phyloP scores from a whole-genome alignment of 2,329 filamentous ascomycete species.

The Fusarium clavum region DNA sequence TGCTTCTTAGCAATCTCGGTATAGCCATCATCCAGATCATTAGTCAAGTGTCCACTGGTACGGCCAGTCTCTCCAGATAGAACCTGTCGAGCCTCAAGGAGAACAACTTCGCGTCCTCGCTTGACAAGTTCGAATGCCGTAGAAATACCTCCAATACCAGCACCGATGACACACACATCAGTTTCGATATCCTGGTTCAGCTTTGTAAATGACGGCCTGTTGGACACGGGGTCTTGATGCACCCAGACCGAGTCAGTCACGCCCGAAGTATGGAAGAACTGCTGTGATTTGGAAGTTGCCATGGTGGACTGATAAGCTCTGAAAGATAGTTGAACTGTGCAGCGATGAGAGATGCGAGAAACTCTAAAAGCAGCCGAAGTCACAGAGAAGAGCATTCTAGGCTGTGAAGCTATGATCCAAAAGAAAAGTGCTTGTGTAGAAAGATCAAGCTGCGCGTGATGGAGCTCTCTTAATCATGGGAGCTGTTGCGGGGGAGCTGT shows the following conservation, averaged over 20 bases:
- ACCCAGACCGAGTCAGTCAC: constrained; percentile 65
- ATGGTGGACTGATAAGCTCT: constrained; percentile 25
- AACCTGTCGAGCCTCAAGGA: constrained; percentile 66
- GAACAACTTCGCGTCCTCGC: constrained; percentile 60
- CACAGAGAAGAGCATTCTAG: constrained; percentile 23
- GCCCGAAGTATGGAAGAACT: constrained; percentile 57
- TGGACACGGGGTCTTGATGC: constrained; percentile 58
- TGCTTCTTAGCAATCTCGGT: constrained; percentile 63
- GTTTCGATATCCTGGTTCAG: constrained; percentile 15
- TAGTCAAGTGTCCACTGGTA: constrained; percentile 66
- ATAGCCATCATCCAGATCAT: constrained; percentile 66
- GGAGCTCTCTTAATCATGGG: not conserved
- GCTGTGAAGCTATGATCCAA: not conserved
- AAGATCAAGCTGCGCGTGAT: not conserved
- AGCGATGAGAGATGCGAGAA: constrained; percentile 10
- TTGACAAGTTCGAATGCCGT: constrained; percentile 54
- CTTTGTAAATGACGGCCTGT: constrained; percentile 14
- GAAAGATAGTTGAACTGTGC: constrained; percentile 5
- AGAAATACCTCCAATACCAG: constrained; percentile 34
- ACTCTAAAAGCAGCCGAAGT: constrained; percentile 1
- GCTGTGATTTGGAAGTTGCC: constrained; percentile 20
- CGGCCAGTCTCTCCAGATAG: constrained; percentile 65
- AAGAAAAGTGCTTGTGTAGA: not conserved
- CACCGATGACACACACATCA: constrained; percentile 33
- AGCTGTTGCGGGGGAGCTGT: not conserved